These are phyloP conservation scores for Sesbania bispinosa DNA, from an alignment of 306 rosid species.

Conservation along the genomic window DNA sequence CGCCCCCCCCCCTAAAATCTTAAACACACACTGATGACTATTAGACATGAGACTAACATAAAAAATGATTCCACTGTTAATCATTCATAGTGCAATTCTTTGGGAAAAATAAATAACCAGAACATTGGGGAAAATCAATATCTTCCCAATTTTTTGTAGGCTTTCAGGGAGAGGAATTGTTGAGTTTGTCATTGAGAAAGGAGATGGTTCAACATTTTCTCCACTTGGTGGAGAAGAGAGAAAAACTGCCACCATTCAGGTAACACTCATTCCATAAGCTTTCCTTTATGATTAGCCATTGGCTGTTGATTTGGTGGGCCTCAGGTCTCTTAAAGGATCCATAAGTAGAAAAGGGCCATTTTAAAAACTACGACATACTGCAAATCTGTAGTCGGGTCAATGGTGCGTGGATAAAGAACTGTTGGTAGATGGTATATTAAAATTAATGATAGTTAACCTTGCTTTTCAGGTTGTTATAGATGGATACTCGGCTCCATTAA, in stretches of 20 bases:
- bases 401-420: not conserved
- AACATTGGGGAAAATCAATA: conserved; percentile 22
- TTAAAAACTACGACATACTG: not conserved
- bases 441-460: conserved; percentile 22
- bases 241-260: conserved; percentile 77
- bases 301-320: conserved; percentile 5
- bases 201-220: conserved; percentile 79
- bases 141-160: conserved; percentile 44
- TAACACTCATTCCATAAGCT: conserved; percentile 18
- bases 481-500: conserved; percentile 91
- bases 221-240: conserved; percentile 77
- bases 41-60: not conserved
- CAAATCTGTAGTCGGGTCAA: not conserved
- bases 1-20: not conserved
- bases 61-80: not conserved
- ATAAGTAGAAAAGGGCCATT: not conserved
- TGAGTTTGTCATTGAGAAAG: conserved; percentile 78
- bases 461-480: conserved; percentile 71
- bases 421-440: not conserved
- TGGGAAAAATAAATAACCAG: not conserved
- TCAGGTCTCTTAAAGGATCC: conserved; percentile 11
- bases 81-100: not conserved
- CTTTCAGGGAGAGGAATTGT: conserved; percentile 87
- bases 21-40: not conserved
- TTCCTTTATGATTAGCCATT: conserved; percentile 1